These are phyloP conservation scores for Pterocarpus macrocarpus DNA, from an alignment of 306 rosid genomes.

Conservation along the genomic window DNA sequence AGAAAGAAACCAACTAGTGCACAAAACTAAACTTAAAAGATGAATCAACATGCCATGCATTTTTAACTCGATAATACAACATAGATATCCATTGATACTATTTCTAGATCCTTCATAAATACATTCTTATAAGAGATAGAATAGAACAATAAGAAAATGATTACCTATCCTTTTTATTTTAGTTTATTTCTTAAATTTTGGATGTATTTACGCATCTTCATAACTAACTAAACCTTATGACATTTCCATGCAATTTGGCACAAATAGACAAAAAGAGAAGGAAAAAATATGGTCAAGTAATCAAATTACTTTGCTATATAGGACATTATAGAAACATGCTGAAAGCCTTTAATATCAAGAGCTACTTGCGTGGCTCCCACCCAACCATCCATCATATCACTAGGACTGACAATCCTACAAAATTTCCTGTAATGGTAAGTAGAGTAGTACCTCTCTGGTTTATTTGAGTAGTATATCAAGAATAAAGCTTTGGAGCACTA, in stretches of 20 bases:
- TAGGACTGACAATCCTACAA: constrained; percentile 73
- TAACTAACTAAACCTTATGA: constrained; percentile 6
- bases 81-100: constrained; percentile 18
- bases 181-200: constrained; percentile 33
- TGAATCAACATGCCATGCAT: too few relatives aligned
- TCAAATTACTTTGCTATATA: constrained; percentile 86
- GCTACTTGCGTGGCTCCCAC: constrained; percentile 90
- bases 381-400: constrained; percentile 99
- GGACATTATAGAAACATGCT: constrained; percentile 93
- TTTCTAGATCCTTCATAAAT: constrained; percentile 18
- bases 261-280: constrained; percentile 31
- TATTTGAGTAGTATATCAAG: too few relatives aligned
- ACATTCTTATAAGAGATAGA: background rate
- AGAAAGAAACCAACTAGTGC: too few relatives aligned
- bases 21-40: too few relatives aligned
- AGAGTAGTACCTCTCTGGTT: too few relatives aligned
- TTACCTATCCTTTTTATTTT: background rate
- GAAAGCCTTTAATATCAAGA: constrained; percentile 96
- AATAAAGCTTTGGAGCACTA: too few relatives aligned
- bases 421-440: too few relatives aligned
- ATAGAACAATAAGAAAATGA: constrained; percentile 5
- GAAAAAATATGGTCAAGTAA: constrained; percentile 9
- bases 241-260: constrained; percentile 32
- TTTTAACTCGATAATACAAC: background rate
- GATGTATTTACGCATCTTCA: constrained; percentile 8